Evolutionary conservation across 345 rosid species (phyloP), one percentile per base, ranked within the genome.

Genomic region (Pelargonium nanum): DNA sequence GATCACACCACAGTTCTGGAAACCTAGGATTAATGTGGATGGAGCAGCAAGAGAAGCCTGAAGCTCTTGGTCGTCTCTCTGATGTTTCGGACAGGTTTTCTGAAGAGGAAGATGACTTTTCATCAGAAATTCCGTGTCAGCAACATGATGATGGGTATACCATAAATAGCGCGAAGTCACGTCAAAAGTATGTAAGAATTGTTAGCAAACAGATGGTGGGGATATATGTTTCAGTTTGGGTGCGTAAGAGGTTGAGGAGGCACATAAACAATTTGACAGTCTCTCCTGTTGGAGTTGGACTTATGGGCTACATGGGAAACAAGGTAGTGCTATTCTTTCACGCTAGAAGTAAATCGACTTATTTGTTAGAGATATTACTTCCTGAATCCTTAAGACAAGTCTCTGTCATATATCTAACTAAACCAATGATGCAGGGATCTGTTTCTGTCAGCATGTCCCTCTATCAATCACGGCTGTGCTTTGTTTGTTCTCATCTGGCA

Each of bases 161-260:
- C 15, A 64, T 48, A 59, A 74, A 68, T 26, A 25, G 24, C 58
- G 23, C 48, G 1, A 82, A 70, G 68, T 57, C 78, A 53, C 65
- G 64, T 53, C 67, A 74, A 8, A 81, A 70, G 64, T 94, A 90
- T 56, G 88, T 88, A 5, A 76, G 99, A 53, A 86, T 94, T 55
- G 92, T 88, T 32, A 85, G 99, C 83, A 94, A 94, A 76, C 99
- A 94, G 74, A 94, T 94, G 99, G 95, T 94, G 23, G 99, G 99
- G 56, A 90, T 94, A 58, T 88, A 94, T 60, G 70, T 94, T 52
- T 94, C 99, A 15, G 59, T 94, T 64, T 94, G 99, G 99, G 93
- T 88, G 73, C 82, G 93, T 5, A 75, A 83, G 71, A 75, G 83
- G 71, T 75, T 94, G 69, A 83, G 99, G 76, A 78, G 83, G 63